Evolutionary conservation across 768 basidiomycete genomes (phyloP).

Genomic region (Suillus lakei): DNA sequence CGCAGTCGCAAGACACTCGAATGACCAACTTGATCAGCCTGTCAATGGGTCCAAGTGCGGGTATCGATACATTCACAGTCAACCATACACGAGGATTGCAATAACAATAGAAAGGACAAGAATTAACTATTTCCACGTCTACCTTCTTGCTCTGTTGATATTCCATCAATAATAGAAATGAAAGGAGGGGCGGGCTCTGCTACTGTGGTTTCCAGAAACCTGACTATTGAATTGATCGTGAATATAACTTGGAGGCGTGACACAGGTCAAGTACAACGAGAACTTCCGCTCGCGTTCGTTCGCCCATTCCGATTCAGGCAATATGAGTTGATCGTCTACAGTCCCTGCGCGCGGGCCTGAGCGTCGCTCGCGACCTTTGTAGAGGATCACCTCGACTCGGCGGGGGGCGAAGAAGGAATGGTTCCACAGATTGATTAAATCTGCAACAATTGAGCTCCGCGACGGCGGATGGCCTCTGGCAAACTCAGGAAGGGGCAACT

Average conservation of each 20-base stretch:
- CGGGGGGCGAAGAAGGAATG: slow-evolving; percentile 72
- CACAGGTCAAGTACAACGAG: slow-evolving; percentile 61
- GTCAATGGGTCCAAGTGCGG: not conserved
- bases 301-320: slow-evolving; percentile 55
- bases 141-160: not conserved
- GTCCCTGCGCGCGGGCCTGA: slow-evolving; percentile 63
- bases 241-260: slow-evolving; percentile 40
- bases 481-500: slow-evolving; percentile 64
- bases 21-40: not conserved
- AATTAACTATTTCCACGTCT: not conserved
- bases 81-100: not conserved
- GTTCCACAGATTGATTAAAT: slow-evolving; percentile 83
- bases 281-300: slow-evolving; percentile 67
- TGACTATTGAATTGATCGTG: not conserved
- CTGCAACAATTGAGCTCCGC: slow-evolving; percentile 61
- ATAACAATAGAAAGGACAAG: not conserved
- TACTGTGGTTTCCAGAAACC: no score
- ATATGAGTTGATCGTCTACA: slow-evolving; percentile 57
- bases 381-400: slow-evolving; percentile 78
- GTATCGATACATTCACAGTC: not conserved
- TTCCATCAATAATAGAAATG: not conserved
- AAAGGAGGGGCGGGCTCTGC: not conserved
- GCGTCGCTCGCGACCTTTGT: slow-evolving; percentile 76
- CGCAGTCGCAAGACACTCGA: not conserved
- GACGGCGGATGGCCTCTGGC: slow-evolving; percentile 51